phyloP scores from a whole-genome alignment of 2,329 filamentous ascomycete species.

The Colletotrichum cuscutae region DNA sequence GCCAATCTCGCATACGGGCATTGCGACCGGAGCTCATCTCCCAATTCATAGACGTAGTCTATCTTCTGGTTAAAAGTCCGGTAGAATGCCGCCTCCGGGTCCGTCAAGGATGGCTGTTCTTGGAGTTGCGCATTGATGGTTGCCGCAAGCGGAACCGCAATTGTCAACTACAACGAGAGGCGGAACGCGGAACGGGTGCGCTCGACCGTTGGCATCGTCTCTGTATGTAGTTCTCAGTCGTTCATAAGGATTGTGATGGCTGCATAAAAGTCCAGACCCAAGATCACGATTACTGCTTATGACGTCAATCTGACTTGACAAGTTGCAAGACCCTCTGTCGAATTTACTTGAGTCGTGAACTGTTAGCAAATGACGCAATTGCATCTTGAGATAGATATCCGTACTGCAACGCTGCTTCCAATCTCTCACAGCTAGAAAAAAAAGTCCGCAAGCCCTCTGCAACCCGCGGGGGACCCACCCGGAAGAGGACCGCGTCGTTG shows the following conservation, averaged over 20 bases:
- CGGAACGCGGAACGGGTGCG: not conserved
- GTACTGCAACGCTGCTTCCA: not conserved
- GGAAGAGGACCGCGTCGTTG: slow-evolving; percentile 21
- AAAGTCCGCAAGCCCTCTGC: slow-evolving; percentile 11
- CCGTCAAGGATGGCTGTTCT: not conserved
- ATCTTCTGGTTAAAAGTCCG: not conserved
- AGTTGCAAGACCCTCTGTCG: slow-evolving; percentile 3
- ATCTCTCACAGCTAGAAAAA: slow-evolving; percentile 12
- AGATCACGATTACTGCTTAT: not conserved
- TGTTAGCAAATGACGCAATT: slow-evolving; percentile 18
- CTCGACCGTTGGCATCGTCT: not conserved
- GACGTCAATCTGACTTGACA: slow-evolving; percentile 8
- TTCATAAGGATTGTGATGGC: not conserved
- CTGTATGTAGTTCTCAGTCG: not conserved
- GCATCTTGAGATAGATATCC: slow-evolving; percentile 1
- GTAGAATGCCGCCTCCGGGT: not conserved
- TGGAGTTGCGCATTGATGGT: slow-evolving; percentile 5
- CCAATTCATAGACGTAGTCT: not conserved
- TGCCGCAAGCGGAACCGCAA: slow-evolving; percentile 6
- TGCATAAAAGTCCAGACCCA: not conserved
- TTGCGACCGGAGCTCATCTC: slow-evolving; percentile 24
- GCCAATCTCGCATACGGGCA: slow-evolving; percentile 24
- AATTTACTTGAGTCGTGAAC: slow-evolving; percentile 21
- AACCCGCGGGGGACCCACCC: slow-evolving; percentile 14
- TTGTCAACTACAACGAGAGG: not conserved